Percentiles rank a stretch among this genome's conserved stretches.
Evolutionary conservation across 768 basidiomycete genomes (phyloP).

Genomic region (Calocybe cyanea): DNA sequence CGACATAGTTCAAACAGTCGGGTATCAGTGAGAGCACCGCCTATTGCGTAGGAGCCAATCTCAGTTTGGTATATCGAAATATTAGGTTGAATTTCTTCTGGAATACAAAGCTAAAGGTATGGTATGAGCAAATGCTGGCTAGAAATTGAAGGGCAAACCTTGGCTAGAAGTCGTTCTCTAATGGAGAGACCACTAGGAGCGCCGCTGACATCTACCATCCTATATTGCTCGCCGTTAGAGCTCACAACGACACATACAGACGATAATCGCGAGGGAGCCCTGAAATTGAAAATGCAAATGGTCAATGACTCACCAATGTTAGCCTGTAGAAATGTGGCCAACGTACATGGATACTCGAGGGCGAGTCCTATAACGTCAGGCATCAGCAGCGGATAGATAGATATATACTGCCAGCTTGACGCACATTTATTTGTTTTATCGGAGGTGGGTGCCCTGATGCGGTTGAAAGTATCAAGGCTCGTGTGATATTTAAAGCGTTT

Average conservation of each 20-base stretch:
- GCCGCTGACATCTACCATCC: conserved; percentile 45
- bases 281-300: conserved; percentile 1
- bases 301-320: background rate
- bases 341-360: conserved; percentile 15
- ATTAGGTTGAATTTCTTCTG: conserved; percentile 33
- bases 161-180: conserved; percentile 41
- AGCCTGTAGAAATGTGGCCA: background rate
- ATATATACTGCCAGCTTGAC: background rate
- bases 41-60: conserved; percentile 41
- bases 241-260: conserved; percentile 44
- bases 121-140: background rate
- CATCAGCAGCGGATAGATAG: background rate
- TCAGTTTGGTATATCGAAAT: conserved; percentile 47
- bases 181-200: conserved; percentile 41
- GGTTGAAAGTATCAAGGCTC: conserved; percentile 7
- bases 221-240: conserved; percentile 47
- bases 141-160: conserved; percentile 24
- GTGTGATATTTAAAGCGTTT: conserved; percentile 15
- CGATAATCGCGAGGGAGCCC: conserved; percentile 23
- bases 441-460: conserved; percentile 12
- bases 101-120: conserved; percentile 35
- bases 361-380: conserved; percentile 6
- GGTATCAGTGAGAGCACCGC: conserved; percentile 36
- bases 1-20: conserved; percentile 38
- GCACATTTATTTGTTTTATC: conserved; percentile 12